A percentile compares a stretch with the other conserved stretches of the same genome.
These are phyloP conservation scores for Neospermospora avenae DNA, from an alignment of 2,329 filamentous ascomycete genomes.

Conservation along the genomic window DNA sequence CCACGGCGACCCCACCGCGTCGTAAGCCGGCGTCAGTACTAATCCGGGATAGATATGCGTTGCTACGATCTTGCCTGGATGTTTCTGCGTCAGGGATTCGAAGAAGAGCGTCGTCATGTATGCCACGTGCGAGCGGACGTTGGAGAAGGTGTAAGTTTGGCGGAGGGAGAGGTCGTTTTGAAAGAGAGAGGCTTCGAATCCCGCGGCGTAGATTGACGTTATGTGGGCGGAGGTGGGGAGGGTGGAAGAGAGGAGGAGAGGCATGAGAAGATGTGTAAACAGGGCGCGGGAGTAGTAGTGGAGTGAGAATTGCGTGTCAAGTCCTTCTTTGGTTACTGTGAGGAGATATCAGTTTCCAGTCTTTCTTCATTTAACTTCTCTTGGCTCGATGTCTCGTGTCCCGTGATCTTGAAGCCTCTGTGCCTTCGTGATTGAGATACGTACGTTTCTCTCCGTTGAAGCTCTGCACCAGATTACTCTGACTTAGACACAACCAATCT, in stretches of 20 bases:
- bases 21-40: conserved; percentile 33
- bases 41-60: conserved; percentile 37
- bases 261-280: conserved; percentile 30
- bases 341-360: neutral
- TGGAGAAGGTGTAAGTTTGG: conserved; percentile 29
- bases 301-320: conserved; percentile 32
- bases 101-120: conserved; percentile 37
- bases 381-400: neutral
- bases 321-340: conserved; percentile 34
- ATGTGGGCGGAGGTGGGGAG: conserved; percentile 20
- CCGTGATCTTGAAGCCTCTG: neutral
- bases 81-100: conserved; percentile 30
- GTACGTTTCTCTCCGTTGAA: conserved; percentile 24
- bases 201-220: conserved; percentile 35
- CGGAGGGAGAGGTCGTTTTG: conserved; percentile 33
- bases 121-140: conserved; percentile 31
- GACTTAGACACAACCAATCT: conserved; percentile 36
- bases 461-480: conserved; percentile 27
- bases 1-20: conserved; percentile 26
- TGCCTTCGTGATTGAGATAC: neutral
- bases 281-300: conserved; percentile 37
- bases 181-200: conserved; percentile 30
- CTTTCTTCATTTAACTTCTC: no score
- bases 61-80: conserved; percentile 31
- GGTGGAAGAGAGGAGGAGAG: conserved; percentile 27